Evolutionary conservation across 164 flowering plant genomes (phyloP).

Genomic region (Annona squamosa): DNA sequence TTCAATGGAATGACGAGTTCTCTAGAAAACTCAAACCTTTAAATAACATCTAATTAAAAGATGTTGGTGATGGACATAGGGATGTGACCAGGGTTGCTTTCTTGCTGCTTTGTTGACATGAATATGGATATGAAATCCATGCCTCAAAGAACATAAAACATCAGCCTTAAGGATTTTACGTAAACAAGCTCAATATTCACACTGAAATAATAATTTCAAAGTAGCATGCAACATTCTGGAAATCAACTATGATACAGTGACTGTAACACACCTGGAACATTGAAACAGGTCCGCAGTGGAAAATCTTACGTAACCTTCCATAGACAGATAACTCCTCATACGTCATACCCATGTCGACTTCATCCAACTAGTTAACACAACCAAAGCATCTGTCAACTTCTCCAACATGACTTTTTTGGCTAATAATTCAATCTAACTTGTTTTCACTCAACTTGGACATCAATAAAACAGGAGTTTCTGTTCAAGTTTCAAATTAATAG

Average conservation of each 20-base stretch:
- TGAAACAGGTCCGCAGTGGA: conserved; percentile 89
- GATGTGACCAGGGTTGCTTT: not conserved
- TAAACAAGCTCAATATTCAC: too few species aligned
- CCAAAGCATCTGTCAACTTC: conserved; percentile 1
- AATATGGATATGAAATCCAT: not conserved
- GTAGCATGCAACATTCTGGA: not conserved
- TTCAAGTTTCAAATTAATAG: too few species aligned
- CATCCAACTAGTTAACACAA: conserved; percentile 62
- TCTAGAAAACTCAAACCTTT: not conserved
- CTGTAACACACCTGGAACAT: conserved; percentile 75
- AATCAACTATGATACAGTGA: not conserved
- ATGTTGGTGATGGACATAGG: not conserved
- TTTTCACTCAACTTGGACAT: too few species aligned
- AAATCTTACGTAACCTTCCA: conserved; percentile 84
- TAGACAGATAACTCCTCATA: conserved; percentile 91
- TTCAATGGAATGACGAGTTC: not conserved
- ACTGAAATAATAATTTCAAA: not conserved
- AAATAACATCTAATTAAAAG: not conserved
- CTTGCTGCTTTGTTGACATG: not conserved
- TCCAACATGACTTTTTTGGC: not conserved
- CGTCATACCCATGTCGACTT: conserved; percentile 99
- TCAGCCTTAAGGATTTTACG: not conserved
- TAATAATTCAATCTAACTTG: too few species aligned
- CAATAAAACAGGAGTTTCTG: too few species aligned
- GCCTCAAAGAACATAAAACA: not conserved